phyloP scores from a whole-genome alignment of 2,329 filamentous ascomycete genomes.

The Colletotrichum tabaci region DNA sequence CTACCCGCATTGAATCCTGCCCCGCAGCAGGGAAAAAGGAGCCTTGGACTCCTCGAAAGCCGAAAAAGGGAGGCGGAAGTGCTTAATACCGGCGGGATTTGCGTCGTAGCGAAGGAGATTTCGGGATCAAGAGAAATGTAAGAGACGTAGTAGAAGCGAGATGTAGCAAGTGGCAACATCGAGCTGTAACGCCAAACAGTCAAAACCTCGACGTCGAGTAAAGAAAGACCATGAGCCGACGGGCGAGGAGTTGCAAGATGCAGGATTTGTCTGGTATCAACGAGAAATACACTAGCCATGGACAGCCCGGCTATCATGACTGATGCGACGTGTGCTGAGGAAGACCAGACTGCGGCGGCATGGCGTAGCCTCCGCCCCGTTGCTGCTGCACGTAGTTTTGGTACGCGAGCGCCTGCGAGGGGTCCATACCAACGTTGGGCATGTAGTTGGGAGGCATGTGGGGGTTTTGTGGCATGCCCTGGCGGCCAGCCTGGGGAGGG shows the following conservation, averaged over 20 bases:
- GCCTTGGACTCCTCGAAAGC: background rate
- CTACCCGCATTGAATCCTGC: slow-evolving; percentile 23
- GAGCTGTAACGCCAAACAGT: slow-evolving; percentile 55
- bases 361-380: slow-evolving; percentile 80
- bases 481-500: slow-evolving; percentile 72
- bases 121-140: slow-evolving; percentile 38
- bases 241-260: slow-evolving; percentile 56
- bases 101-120: slow-evolving; percentile 18
- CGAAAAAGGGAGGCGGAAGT: slow-evolving; percentile 1
- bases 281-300: slow-evolving; percentile 51
- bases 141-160: slow-evolving; percentile 35
- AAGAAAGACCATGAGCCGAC: slow-evolving; percentile 21
- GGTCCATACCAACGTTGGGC: slow-evolving; percentile 77
- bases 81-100: slow-evolving; percentile 6
- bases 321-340: slow-evolving; percentile 87
- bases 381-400: slow-evolving; percentile 83
- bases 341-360: slow-evolving; percentile 84
- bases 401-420: slow-evolving; percentile 86
- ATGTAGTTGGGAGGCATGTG: slow-evolving; percentile 77
- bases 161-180: slow-evolving; percentile 37
- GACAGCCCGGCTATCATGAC: slow-evolving; percentile 66
- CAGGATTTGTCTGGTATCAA: slow-evolving; percentile 74
- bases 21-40: slow-evolving; percentile 21
- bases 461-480: slow-evolving; percentile 76
- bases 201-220: slow-evolving; percentile 51